Conservation (phyloP, 116 monocot genomes). For the Cymodocea nodosa region DNA sequence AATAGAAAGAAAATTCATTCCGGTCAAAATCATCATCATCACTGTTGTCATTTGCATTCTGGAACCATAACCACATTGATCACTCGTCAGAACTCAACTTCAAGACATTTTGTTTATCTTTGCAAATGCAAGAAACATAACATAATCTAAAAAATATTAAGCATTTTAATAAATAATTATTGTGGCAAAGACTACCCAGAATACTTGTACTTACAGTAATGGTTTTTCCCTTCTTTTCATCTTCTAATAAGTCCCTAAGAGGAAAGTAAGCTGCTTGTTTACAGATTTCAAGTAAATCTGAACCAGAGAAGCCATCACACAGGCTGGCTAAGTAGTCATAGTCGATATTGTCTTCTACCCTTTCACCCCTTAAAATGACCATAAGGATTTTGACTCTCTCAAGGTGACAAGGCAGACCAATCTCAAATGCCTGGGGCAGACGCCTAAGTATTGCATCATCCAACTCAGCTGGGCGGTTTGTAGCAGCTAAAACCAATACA, state of each 20-base stretch:
- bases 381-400: slow-evolving; percentile 83
- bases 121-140: too few species aligned
- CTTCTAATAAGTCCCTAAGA: slow-evolving; percentile 70
- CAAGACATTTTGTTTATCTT: too few species aligned
- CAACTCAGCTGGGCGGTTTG: slow-evolving; percentile 65
- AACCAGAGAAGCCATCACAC: slow-evolving; percentile 88
- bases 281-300: slow-evolving; percentile 83
- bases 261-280: slow-evolving; percentile 96
- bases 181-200: too few species aligned
- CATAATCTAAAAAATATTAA: too few species aligned
- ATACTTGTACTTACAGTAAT: neutral
- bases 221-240: slow-evolving; percentile 30
- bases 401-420: slow-evolving; percentile 60
- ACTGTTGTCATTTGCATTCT: too few species aligned
- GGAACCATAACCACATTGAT: too few species aligned
- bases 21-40: too few species aligned
- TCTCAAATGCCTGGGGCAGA: slow-evolving; percentile 91
- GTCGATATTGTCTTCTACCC: slow-evolving; percentile 52
- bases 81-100: too few species aligned
- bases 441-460: slow-evolving; percentile 98
- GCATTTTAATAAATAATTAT: too few species aligned
- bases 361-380: slow-evolving; percentile 86
- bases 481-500: slow-evolving; percentile 60
- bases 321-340: slow-evolving; percentile 56
- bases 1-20: too few species aligned